Evolutionary conservation across 192 early-diverging fungal genomes (phyloP).

Genomic region (Rhizophagus prolifer): DNA sequence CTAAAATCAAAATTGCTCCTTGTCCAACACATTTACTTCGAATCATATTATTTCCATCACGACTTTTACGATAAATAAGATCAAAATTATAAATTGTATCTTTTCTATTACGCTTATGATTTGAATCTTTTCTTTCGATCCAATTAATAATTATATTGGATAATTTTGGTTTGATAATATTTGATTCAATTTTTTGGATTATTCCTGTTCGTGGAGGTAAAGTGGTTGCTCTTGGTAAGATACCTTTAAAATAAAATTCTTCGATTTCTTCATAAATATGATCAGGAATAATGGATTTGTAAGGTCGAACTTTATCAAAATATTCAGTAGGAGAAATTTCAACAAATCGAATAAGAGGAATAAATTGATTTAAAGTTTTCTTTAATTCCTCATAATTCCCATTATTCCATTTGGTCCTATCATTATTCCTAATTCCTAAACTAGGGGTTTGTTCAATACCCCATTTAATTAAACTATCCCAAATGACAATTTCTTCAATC

Average conservation of each 20-base stretch:
- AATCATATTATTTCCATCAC: neutral
- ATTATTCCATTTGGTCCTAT: constrained; percentile 8
- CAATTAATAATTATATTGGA: neutral
- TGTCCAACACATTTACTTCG: too few species aligned
- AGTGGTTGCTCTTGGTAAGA: too few species aligned
- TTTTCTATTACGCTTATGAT: neutral
- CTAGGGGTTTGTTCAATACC: too few species aligned
- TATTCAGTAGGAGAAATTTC: neutral
- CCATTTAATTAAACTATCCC: constrained; percentile 25
- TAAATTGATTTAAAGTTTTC: neutral
- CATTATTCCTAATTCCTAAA: neutral
- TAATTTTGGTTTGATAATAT: neutral
- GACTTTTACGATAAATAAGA: constrained; percentile 6
- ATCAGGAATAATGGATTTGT: neutral
- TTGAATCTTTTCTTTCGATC: neutral
- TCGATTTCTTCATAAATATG: neutral
- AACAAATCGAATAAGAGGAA: constrained; percentile 15
- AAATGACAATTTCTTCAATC: constrained; percentile 14
- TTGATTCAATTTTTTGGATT: neutral
- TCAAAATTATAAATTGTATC: neutral
- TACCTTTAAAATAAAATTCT: neutral
- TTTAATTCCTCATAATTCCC: neutral
- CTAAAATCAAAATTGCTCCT: too few species aligned
- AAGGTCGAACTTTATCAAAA: constrained; percentile 7
- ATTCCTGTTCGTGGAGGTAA: too few species aligned